Conservation (phyloP, 164 flowering plant genomes). For the Macadamia integrifolia region DNA sequence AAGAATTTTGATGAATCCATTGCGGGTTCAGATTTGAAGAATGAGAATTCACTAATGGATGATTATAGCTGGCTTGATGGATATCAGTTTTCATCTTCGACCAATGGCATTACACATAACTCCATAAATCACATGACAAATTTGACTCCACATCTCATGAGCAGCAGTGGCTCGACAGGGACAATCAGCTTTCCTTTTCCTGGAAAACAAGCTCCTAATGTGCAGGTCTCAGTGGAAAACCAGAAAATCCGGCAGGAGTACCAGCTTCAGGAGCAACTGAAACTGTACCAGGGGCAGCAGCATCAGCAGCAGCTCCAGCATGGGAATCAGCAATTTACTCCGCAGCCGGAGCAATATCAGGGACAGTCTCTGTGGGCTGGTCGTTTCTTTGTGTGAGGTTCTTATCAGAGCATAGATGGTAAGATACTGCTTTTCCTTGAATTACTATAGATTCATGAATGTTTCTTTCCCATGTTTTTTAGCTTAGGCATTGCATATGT, state of each 20-base stretch:
- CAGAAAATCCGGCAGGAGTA: slow-evolving; percentile 46
- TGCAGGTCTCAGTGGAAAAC: slow-evolving; percentile 39
- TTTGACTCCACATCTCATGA: slow-evolving; percentile 19
- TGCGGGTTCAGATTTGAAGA: slow-evolving; percentile 23
- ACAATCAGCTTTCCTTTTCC: slow-evolving; percentile 71
- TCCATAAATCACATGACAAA: slow-evolving; percentile 24
- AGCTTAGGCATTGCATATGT: not conserved
- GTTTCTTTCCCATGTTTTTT: not conserved
- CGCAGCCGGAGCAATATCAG: slow-evolving; percentile 59
- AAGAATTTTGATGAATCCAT: slow-evolving; percentile 37
- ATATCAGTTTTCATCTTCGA: slow-evolving; percentile 51
- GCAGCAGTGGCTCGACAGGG: slow-evolving; percentile 36
- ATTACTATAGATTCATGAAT: slow-evolving; percentile 2
- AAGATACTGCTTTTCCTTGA: slow-evolving; percentile 16
- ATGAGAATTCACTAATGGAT: slow-evolving; percentile 46
- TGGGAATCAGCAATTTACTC: slow-evolving; percentile 40
- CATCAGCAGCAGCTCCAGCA: slow-evolving; percentile 34
- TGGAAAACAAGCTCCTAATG: slow-evolving; percentile 61
- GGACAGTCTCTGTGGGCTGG: slow-evolving; percentile 75
- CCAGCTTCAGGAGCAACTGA: slow-evolving; percentile 40
- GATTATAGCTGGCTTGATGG: slow-evolving; percentile 94
- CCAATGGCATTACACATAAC: slow-evolving; percentile 24
- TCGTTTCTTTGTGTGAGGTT: slow-evolving; percentile 72
- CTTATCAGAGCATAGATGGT: slow-evolving; percentile 33
- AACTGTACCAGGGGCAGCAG: slow-evolving; percentile 39